Evolutionary conservation across 371 early-diverging fungal species (phyloP).

Genomic region (Choanephora cucurbitarum): DNA sequence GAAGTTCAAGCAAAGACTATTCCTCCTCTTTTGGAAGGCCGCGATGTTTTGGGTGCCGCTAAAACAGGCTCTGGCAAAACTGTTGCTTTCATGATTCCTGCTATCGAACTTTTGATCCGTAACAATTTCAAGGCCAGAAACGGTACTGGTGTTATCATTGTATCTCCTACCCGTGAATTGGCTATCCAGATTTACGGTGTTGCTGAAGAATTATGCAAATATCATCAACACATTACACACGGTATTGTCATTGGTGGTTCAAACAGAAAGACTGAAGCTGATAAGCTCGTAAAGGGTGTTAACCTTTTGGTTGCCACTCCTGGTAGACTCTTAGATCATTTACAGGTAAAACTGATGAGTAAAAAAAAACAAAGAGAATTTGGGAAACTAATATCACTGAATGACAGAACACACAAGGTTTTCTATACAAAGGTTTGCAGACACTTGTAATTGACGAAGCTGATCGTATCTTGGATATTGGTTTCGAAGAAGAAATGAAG

Average conservation of each 20-base stretch:
- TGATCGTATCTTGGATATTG: too few species aligned
- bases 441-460: conserved; percentile 98
- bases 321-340: conserved; percentile 96
- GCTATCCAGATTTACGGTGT: conserved; percentile 99
- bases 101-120: conserved; percentile 85
- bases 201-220: conserved; percentile 89
- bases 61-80: too few species aligned
- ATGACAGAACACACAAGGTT: conserved; percentile 95
- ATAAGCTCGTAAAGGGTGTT: conserved; percentile 91
- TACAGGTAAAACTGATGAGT: too few species aligned
- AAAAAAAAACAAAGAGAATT: too few species aligned
- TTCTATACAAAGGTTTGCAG: conserved; percentile 88
- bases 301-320: conserved; percentile 98
- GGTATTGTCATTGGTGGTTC: conserved; percentile 98
- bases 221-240: conserved; percentile 85
- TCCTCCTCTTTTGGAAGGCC: conserved; percentile 92
- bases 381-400: too few species aligned
- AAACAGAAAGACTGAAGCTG: conserved; percentile 94
- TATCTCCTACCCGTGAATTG: conserved; percentile 99
- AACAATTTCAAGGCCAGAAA: conserved; percentile 93
- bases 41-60: conserved; percentile 98
- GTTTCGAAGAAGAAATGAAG: conserved; percentile 99
- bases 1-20: conserved; percentile 97
- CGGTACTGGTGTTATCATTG: conserved; percentile 94
- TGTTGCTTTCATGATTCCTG: conserved; percentile 97